A percentile compares a stretch with the other conserved stretches of the same genome.
These are phyloP conservation scores for Xylariales sp. DNA, from an alignment of 2,329 filamentous ascomycete species.

Conservation along the genomic window DNA sequence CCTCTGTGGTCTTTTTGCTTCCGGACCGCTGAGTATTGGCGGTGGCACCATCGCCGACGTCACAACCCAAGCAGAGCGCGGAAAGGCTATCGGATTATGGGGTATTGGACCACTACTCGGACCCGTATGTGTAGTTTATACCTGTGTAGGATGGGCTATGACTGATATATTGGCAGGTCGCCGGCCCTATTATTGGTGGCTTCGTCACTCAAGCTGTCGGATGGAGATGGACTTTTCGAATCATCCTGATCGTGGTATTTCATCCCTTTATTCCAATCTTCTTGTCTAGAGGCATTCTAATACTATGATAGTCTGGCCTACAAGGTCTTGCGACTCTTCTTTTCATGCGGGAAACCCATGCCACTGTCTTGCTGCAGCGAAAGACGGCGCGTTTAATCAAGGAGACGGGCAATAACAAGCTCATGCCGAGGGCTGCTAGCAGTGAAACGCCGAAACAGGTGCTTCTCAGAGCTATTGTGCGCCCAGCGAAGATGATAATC, in stretches of 20 bases:
- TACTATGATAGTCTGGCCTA: conserved; percentile 1
- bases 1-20: conserved; percentile 47
- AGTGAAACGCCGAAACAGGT: conserved; percentile 15
- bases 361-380: conserved; percentile 12
- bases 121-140: conserved; percentile 4
- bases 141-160: neutral
- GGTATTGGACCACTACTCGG: conserved; percentile 24
- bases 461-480: conserved; percentile 23
- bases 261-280: neutral
- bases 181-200: conserved; percentile 46
- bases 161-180: conserved; percentile 19
- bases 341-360: conserved; percentile 34
- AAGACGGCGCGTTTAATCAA: conserved; percentile 30
- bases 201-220: conserved; percentile 51
- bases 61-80: conserved; percentile 41
- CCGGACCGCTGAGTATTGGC: conserved; percentile 50
- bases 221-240: conserved; percentile 62
- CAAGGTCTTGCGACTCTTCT: conserved; percentile 9
- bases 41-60: conserved; percentile 55
- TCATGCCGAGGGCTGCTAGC: conserved; percentile 1
- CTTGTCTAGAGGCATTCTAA: neutral
- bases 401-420: conserved; percentile 29
- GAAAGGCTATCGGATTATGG: conserved; percentile 52
- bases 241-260: conserved; percentile 52
- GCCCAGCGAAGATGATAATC: conserved; percentile 32